Base-by-base conservation (phyloP, 352 stramenopile genomes). In the Phytophthora macrochlamydospora region DNA sequence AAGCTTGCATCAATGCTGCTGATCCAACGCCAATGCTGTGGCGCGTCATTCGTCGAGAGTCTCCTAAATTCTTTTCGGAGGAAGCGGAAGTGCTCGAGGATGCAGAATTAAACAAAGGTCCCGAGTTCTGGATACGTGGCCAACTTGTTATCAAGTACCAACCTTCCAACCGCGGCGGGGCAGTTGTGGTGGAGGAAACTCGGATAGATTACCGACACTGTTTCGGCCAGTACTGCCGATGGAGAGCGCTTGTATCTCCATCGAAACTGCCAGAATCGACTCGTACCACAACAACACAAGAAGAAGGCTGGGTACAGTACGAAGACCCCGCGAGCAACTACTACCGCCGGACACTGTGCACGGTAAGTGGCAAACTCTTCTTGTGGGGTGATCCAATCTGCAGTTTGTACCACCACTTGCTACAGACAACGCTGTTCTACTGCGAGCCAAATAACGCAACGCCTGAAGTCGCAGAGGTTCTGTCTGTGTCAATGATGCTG, bases 361-460 rank as follows among this genome's bases (percentile, higher is more conserved):
- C 49, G 3, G 58, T 78, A 11, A 64, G 50, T 37, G 67, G 71
- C 43, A 73, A 70, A 14, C n/a, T 71, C 28, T 73, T 73, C 38
- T 45, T 81, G 9, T 91, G 80, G 81, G 71, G 76, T 24, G 74
- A 91, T 46, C 69, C 64, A 7, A 55, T 91, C 35, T 89, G 79
- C 63, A 89, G 83, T 32, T 38, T 87, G 54, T 89, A 89, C 37
- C 81, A 92, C 59, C 85, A 81, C 51, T 32, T 92, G 24, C 64
- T 87, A 11, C 54, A 76, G 14, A 75, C 68, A 38, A 85, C 79
- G 33, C 56, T 91, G 2, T 92, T 92, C 51, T 87, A 86, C 51
- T 58, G 67, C 24, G 32, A 59, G 4, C 82, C 71, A 11, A 59
- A 7, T 1, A 65, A 59, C 28, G 57, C 71, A 0, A 40, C n/a